Percentiles rank a stretch among this genome's conserved stretches.
phyloP scores from a whole-genome alignment of 805 yeast species.

The Cyberlindnera euphorbiiphila region DNA sequence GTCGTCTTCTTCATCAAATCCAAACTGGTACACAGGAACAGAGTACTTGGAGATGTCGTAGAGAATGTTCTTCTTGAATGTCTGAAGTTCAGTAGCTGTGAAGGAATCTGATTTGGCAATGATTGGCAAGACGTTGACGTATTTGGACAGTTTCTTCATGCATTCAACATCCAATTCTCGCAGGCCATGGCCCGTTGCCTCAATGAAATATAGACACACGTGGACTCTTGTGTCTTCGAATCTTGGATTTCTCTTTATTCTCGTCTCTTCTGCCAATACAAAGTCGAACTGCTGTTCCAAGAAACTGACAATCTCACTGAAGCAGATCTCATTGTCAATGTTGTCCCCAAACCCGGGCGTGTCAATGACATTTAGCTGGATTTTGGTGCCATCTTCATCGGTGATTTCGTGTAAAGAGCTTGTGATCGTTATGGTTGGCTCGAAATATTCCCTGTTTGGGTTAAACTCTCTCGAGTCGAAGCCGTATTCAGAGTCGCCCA shows the following conservation, averaged over 20 bases:
- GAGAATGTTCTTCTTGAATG: constrained; percentile 56
- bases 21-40: constrained; percentile 72
- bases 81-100: constrained; percentile 52
- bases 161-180: constrained; percentile 68
- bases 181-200: constrained; percentile 76
- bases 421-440: constrained; percentile 74
- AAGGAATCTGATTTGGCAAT: constrained; percentile 71
- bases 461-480: constrained; percentile 59
- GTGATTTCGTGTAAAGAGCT: constrained; percentile 57
- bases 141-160: constrained; percentile 68
- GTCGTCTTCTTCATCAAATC: constrained; percentile 69
- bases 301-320: constrained; percentile 59
- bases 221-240: constrained; percentile 77
- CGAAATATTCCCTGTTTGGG: constrained; percentile 52
- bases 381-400: constrained; percentile 57
- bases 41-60: constrained; percentile 63
- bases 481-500: constrained; percentile 36
- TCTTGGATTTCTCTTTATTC: constrained; percentile 81
- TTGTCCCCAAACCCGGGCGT: constrained; percentile 78
- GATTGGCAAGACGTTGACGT: constrained; percentile 70
- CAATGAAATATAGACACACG: constrained; percentile 65
- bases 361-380: constrained; percentile 59
- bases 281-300: constrained; percentile 74
- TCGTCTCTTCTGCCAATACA: constrained; percentile 81
- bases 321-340: constrained; percentile 64